Evolutionary conservation across 108 stramenopile genomes (phyloP).

Genomic region (Epithemia pelagica): DNA sequence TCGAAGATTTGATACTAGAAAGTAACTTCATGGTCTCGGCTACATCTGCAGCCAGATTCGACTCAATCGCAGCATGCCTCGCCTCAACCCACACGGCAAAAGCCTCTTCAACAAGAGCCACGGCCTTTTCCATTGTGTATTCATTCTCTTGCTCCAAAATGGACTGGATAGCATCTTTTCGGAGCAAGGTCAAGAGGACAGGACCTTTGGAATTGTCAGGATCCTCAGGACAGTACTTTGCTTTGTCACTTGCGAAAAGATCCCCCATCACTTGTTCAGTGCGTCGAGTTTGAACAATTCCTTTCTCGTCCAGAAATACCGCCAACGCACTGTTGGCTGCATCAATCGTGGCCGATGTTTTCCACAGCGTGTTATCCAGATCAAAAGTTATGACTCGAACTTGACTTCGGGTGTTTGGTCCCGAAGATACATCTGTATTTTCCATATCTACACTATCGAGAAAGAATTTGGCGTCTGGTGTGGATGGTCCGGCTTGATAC

Average conservation of each 20-base stretch:
- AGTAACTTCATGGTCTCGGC: slow-evolving; percentile 30
- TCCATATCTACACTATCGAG: background rate
- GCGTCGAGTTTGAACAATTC: slow-evolving; percentile 37
- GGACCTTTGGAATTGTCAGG: slow-evolving; percentile 33
- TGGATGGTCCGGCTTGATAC: slow-evolving; percentile 7
- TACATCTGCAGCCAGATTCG: slow-evolving; percentile 43
- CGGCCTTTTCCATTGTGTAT: slow-evolving; percentile 22
- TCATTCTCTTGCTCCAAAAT: slow-evolving; percentile 32
- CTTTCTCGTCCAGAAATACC: slow-evolving; percentile 24
- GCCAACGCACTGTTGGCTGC: slow-evolving; percentile 72
- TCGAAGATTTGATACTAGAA: slow-evolving; percentile 15
- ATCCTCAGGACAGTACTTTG: slow-evolving; percentile 33
- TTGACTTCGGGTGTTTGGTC: background rate
- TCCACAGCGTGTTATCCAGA: slow-evolving; percentile 84
- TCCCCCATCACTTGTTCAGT: slow-evolving; percentile 65
- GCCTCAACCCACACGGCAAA: slow-evolving; percentile 61
- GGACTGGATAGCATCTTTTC: slow-evolving; percentile 68
- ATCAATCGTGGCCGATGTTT: slow-evolving; percentile 52
- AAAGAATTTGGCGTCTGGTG: background rate
- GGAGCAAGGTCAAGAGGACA: slow-evolving; percentile 54
- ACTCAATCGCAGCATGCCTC: slow-evolving; percentile 53
- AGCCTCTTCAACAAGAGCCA: slow-evolving; percentile 38
- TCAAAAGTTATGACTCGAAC: slow-evolving; percentile 75
- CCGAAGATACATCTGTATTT: background rate
- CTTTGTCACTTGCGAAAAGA: slow-evolving; percentile 39